Base-by-base conservation (phyloP, 148 eudicot genomes). In the Fagopyrum tataricum region DNA sequence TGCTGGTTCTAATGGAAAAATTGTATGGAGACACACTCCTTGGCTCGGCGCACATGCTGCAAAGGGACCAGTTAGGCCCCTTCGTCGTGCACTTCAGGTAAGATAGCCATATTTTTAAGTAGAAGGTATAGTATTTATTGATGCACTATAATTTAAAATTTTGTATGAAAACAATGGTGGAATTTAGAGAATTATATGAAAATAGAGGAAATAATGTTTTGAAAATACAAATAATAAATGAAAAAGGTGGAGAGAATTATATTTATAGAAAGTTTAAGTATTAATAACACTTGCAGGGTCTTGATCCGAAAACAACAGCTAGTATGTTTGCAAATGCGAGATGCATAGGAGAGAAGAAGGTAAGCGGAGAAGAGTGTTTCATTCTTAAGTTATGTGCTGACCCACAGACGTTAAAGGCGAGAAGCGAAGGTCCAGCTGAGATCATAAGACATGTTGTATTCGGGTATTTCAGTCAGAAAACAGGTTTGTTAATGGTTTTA, bases 11-110 rank as follows among this genome's bases (percentile, higher is more conserved):
- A 90, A 90, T 70, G 95, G 95, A 40, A 84, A 82, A 84, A 78
- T 90, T 42, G 95, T 90, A 23, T 90, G 95, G 95, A 83, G 95
- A 75, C 95, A 90, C 73, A 90, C 95, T 13, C 91, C 95, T 9
- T 90, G 95, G 95, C 88, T 87, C 20, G 95, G 95, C 24, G 87
- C 91, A 1, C 95, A 87, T 78, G 89, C 95, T 73, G 95, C 95
- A 24, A 90, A 90, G 77, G 95, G 95, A 26, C 95, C 95, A 6
- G 91, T 90, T 75, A 84, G 95, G 76, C 95, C 95, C 51, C 82
- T 90, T 49, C 88, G 95, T 20, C 93, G 93, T 75, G 93, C 93
- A 23, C 93, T 91, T 70, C 97, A 91, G 97, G 97, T 91, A 74
- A 78, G 80, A 26, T 31, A 10, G 37, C 41, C 67, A 17, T 64